Conservation (phyloP, 129 eudicot genomes). For the Scalesia atractyloides region DNA sequence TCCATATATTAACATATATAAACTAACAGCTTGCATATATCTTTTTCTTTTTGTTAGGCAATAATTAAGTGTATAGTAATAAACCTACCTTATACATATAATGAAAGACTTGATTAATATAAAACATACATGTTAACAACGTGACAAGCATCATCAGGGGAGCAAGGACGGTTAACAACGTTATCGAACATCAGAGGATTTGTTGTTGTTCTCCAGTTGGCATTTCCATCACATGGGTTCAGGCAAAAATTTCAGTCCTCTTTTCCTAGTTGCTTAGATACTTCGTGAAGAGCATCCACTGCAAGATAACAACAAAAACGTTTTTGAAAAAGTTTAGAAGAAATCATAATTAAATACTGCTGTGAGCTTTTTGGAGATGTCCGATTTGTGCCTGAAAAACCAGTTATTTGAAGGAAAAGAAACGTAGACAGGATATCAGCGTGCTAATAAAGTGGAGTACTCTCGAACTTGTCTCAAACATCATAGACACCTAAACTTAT, state of each 20-base stretch:
- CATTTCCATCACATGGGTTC: conserved; percentile 45
- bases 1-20: too few relatives aligned
- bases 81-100: too few relatives aligned
- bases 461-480: background rate
- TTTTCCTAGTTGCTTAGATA: conserved; percentile 48
- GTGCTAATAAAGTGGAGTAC: conserved; percentile 1
- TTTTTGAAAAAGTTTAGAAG: background rate
- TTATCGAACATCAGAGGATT: conserved; percentile 22
- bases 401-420: conserved; percentile 1
- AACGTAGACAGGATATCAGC: conserved; percentile 6
- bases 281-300: conserved; percentile 46
- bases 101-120: background rate
- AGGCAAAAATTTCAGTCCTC: conserved; percentile 48
- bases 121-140: conserved; percentile 37
- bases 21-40: too few relatives aligned
- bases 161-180: conserved; percentile 39
- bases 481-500: background rate
- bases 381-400: conserved; percentile 33
- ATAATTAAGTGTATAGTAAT: too few relatives aligned
- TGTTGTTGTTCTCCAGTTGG: conserved; percentile 31
- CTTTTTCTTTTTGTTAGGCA: too few relatives aligned
- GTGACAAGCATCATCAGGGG: conserved; percentile 40
- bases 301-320: conserved; percentile 22
- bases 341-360: too few relatives aligned
- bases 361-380: background rate